Conservation (phyloP, 1,284 basidiomycete genomes). For the Cryptococcus sp. region DNA sequence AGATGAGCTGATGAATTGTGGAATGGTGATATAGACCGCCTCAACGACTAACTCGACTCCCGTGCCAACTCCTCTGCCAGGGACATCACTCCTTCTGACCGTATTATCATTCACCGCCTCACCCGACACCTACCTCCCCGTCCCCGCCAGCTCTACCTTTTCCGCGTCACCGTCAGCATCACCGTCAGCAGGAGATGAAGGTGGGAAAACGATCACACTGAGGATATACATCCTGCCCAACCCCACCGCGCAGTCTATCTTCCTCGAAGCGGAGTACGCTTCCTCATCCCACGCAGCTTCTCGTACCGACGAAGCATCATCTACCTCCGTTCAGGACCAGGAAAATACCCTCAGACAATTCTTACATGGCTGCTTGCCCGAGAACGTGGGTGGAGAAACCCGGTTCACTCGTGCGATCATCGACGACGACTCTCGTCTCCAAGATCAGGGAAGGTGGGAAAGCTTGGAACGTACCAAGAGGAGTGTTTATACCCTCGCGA, state of each 20-base stretch:
- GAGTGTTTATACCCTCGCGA: conserved; percentile 10
- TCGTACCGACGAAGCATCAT: background rate
- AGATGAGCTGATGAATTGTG: background rate
- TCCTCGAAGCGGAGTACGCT: conserved; percentile 43
- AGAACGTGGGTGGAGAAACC: conserved; percentile 25
- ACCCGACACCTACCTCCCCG: conserved; percentile 18
- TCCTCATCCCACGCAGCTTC: conserved; percentile 4
- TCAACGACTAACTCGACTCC: conserved; percentile 36
- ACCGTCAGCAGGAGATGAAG: background rate
- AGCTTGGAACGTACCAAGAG: conserved; percentile 26
- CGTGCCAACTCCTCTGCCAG: conserved; percentile 38
- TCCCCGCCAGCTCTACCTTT: too few relatives aligned
- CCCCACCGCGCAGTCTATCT: conserved; percentile 32
- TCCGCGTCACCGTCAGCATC: too few relatives aligned
- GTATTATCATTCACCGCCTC: conserved; percentile 34
- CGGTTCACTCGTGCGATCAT: conserved; percentile 10
- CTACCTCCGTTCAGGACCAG: background rate
- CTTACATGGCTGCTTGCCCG: conserved; percentile 40
- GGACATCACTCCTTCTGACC: conserved; percentile 34
- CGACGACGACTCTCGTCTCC: background rate
- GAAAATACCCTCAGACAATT: conserved; percentile 30
- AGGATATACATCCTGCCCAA: conserved; percentile 38
- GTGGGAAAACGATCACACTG: conserved; percentile 14
- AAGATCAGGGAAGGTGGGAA: conserved; percentile 24
- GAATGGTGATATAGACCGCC: conserved; percentile 21